A percentile compares a stretch with the other conserved stretches of the same genome.
Conservation (phyloP, 1,284 basidiomycete species). For the Mrakiaceae sp. region DNA sequence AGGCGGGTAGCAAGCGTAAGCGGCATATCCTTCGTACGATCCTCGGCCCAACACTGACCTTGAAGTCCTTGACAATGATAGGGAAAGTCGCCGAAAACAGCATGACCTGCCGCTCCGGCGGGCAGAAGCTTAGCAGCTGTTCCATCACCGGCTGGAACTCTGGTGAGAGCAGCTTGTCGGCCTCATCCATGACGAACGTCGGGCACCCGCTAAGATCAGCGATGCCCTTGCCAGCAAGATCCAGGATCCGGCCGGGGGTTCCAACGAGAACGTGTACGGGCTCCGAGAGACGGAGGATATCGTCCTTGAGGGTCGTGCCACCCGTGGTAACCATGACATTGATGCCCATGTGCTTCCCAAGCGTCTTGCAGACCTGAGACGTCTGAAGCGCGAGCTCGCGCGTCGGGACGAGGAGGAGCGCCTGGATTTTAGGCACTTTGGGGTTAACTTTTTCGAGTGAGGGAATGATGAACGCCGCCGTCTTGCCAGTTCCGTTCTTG, state of each 20-base stretch:
- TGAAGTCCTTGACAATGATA: constrained; percentile 98
- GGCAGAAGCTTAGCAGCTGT: constrained; percentile 77
- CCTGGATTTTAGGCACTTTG: constrained; percentile 80
- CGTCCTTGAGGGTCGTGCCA: constrained; percentile 94
- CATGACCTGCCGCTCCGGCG: constrained; percentile 88
- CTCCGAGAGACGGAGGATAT: constrained; percentile 85
- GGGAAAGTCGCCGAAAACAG: constrained; percentile 98
- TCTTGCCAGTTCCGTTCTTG: constrained; percentile 89
- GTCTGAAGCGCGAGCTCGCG: constrained; percentile 93
- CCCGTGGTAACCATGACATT: constrained; percentile 99
- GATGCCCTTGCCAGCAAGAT: constrained; percentile 84
- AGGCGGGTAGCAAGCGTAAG: constrained; percentile 12
- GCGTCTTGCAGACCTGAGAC: constrained; percentile 90
- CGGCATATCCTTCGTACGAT: neutral
- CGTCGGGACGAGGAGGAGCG: constrained; percentile 84
- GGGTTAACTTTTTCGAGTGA: constrained; percentile 87
- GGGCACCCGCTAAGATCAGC: constrained; percentile 90
- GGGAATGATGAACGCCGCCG: constrained; percentile 96
- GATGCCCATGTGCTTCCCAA: constrained; percentile 88
- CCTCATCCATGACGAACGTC: constrained; percentile 98
- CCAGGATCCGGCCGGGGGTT: constrained; percentile 90
- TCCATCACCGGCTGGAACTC: constrained; percentile 99
- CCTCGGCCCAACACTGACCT: constrained; percentile 42
- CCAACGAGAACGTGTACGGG: constrained; percentile 92
- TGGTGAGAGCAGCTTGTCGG: constrained; percentile 92